Evolutionary conservation across 495 filamentous ascomycete genomes (phyloP), one percentile per base, ranked within the genome.

Genomic region (Penicillium taxi): DNA sequence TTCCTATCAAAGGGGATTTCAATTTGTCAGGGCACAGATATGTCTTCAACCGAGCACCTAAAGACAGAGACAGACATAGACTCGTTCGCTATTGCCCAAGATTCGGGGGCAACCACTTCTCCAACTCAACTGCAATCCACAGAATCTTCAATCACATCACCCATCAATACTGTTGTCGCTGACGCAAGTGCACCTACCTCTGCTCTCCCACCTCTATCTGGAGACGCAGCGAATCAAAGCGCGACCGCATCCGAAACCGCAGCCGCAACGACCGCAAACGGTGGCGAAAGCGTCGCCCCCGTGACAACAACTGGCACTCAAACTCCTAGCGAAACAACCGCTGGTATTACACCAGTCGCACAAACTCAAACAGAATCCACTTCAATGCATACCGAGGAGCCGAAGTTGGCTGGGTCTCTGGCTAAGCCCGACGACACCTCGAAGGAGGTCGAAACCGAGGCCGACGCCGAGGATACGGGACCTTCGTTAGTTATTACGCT

Each of bases 401-500:
- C 56, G 6, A 66, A 68, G 39, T 12, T 48, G 2, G 50, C 31
- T 9, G 47, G 49, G 4, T 56, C 63, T 17, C 35, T 50, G 9
- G 48, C 52, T 30, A 69, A 23, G 47, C 72, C 55, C 14, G 66
- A 58, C 31, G 68, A 58, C 15, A 56, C 38, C n/a, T 44, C 49
- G 18, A 65, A 73, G 44, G 62, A 72, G 44, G 50, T 53, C 13
- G n/a, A n/a, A n/a, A n/a, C n/a, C n/a, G n/a, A n/a, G n/a, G n/a
- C n/a, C n/a, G n/a, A n/a, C n/a, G n/a, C n/a, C n/a, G 57, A 71
- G 52, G 56, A 66, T 34, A 42, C 53, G 16, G 69, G 72, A 6
- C 66, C 69, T 8, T 60, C 61, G 15, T 44, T 74, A 36, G 45
- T 59, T 23, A 80, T 95, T 47, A 93, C 83, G 13, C 65, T 95